A percentile compares a stretch with the other conserved stretches of the same genome.
phyloP scores from a whole-genome alignment of 768 basidiomycete genomes.

The Amyloporia xantha region DNA sequence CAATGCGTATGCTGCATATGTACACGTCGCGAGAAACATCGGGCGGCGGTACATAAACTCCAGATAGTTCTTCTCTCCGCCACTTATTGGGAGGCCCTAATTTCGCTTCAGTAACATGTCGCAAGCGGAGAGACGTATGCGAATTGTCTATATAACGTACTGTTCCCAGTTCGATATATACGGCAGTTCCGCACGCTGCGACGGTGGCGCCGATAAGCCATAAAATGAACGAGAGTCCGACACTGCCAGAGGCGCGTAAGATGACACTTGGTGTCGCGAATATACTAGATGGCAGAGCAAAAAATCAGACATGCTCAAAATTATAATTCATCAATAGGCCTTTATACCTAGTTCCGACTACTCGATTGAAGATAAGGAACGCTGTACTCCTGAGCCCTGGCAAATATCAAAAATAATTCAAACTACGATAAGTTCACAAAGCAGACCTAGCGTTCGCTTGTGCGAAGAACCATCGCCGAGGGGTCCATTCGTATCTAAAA shows the following conservation, averaged over 20 bases:
- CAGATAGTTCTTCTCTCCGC: conserved; percentile 73
- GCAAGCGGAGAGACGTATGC: not conserved
- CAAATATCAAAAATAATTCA: no score
- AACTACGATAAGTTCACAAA: no score
- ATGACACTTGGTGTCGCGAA: conserved; percentile 68
- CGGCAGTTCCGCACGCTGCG: conserved; percentile 59
- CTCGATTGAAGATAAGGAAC: conserved; percentile 67
- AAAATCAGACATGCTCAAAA: not conserved
- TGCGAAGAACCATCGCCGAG: no score
- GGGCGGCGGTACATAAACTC: conserved; percentile 65
- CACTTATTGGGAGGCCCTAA: conserved; percentile 62
- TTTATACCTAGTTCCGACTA: conserved; percentile 64
- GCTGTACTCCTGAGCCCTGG: conserved; percentile 29
- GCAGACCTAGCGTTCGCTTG: no score
- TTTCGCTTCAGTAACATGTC: not conserved
- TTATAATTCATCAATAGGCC: conserved; percentile 2
- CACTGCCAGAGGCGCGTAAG: conserved; percentile 58
- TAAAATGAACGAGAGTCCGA: conserved; percentile 60
- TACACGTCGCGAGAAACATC: conserved; percentile 52
- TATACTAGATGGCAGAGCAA: conserved; percentile 40
- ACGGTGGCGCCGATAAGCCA: conserved; percentile 65
- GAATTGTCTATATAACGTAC: conserved; percentile 28
- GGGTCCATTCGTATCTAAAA: no score
- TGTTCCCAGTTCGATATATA: conserved; percentile 72
- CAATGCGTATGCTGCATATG: conserved; percentile 50